A percentile compares a stretch with the other conserved stretches of the same genome.
These are phyloP conservation scores for Claviceps digitariae DNA, from an alignment of 2,329 filamentous ascomycete genomes.

Conservation along the genomic window DNA sequence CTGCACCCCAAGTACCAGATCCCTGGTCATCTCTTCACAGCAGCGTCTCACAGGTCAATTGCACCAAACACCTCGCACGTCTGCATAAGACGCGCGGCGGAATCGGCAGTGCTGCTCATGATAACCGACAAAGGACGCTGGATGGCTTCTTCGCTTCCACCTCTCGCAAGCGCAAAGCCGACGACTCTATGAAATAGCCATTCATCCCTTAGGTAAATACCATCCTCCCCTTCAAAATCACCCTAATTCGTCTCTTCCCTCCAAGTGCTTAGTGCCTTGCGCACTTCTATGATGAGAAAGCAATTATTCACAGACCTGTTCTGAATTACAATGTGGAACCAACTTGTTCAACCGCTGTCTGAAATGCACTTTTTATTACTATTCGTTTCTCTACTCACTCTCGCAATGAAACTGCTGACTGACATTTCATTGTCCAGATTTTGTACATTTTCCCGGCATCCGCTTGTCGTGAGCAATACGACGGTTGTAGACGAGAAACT, in stretches of 20 bases:
- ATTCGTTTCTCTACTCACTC: background rate
- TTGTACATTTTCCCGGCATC: no score
- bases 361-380: slow-evolving; percentile 22
- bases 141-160: slow-evolving; percentile 57
- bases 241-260: no score
- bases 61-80: slow-evolving; percentile 54
- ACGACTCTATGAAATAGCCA: background rate
- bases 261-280: slow-evolving; percentile 1
- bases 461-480: background rate
- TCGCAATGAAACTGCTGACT: background rate
- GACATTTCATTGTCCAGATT: background rate
- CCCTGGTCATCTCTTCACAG: slow-evolving; percentile 12
- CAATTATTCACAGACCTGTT: slow-evolving; percentile 73
- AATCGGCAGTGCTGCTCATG: slow-evolving; percentile 64
- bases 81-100: slow-evolving; percentile 72
- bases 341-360: slow-evolving; percentile 75
- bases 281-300: slow-evolving; percentile 49
- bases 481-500: background rate
- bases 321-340: slow-evolving; percentile 59
- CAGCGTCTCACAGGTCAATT: slow-evolving; percentile 38
- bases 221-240: no score
- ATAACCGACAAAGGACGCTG: slow-evolving; percentile 62
- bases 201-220: slow-evolving; percentile 24
- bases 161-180: slow-evolving; percentile 5
- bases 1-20: slow-evolving; percentile 6